A percentile compares a stretch with the other conserved stretches of the same genome.
Evolutionary conservation across 306 rosid genomes (phyloP).

Genomic region (Trifolium pratense): DNA sequence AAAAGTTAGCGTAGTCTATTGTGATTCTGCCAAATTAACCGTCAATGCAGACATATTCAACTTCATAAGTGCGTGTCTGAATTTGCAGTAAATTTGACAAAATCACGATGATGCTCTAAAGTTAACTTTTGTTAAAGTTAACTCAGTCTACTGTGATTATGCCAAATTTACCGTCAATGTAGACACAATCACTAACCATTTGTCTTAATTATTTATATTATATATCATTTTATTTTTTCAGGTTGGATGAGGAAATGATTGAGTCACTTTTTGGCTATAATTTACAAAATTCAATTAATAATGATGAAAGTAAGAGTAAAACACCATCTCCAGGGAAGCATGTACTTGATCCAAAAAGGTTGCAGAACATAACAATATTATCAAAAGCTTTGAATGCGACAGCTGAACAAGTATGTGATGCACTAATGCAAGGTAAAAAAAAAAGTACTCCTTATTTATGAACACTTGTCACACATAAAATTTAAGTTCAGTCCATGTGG

Average conservation of each 20-base stretch:
- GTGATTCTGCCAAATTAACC: too few species aligned
- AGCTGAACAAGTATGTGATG: slow-evolving; percentile 74
- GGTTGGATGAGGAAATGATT: slow-evolving; percentile 98
- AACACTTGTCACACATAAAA: slow-evolving; percentile 12
- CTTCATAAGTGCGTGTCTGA: neutral
- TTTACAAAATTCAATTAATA: slow-evolving; percentile 70
- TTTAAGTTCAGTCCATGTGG: neutral
- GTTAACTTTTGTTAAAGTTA: too few species aligned
- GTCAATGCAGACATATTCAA: neutral
- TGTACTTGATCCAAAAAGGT: slow-evolving; percentile 92
- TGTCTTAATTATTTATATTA: neutral
- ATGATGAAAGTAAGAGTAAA: slow-evolving; percentile 81
- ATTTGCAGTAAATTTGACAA: neutral
- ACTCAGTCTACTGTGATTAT: too few species aligned
- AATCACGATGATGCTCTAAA: neutral
- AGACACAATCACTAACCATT: too few species aligned
- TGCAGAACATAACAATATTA: slow-evolving; percentile 94
- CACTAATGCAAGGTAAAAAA: slow-evolving; percentile 74
- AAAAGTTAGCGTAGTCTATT: too few species aligned
- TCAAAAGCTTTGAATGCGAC: slow-evolving; percentile 85
- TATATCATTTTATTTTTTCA: slow-evolving; percentile 23
- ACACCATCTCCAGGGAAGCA: slow-evolving; percentile 94
- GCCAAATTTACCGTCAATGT: too few species aligned
- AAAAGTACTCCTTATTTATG: slow-evolving; percentile 9
- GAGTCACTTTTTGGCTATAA: slow-evolving; percentile 98